Percentiles rank a stretch among this genome's conserved stretches.
phyloP scores from a whole-genome alignment of 345 rosid species.

The Eucalyptus cloeziana region DNA sequence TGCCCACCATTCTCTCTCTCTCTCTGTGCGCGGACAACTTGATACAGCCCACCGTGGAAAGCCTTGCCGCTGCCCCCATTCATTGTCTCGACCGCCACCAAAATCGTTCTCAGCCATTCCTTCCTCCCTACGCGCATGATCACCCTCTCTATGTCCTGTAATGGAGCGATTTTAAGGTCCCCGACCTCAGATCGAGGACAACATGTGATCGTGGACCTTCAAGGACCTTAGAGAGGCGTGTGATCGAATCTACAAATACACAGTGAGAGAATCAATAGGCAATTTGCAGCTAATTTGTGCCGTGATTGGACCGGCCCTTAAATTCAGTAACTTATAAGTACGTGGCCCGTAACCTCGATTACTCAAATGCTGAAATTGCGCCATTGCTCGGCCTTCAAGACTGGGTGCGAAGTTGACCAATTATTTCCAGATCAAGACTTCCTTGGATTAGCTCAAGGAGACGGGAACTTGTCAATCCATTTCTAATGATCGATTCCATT shows the following conservation, averaged over 20 bases:
- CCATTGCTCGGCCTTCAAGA: neutral
- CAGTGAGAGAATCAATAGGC: neutral
- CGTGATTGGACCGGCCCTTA: neutral
- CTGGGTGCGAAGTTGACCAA: neutral
- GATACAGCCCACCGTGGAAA: neutral
- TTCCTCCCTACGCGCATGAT: neutral
- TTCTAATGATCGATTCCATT: neutral
- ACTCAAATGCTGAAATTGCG: neutral
- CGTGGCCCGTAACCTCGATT: neutral
- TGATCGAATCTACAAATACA: neutral
- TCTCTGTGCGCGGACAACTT: neutral
- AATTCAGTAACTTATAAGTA: neutral
- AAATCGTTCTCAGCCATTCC: neutral
- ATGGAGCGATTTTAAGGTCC: neutral
- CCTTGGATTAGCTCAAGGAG: neutral
- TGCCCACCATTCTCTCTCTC: neutral
- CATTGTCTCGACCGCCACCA: neutral
- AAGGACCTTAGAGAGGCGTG: neutral
- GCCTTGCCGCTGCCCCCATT: neutral
- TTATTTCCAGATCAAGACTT: neutral
- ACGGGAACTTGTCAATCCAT: neutral
- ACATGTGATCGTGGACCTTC: neutral
- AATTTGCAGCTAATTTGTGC: neutral
- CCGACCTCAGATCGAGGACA: neutral
- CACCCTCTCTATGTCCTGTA: neutral